A percentile compares a stretch with the other conserved stretches of the same genome.
Evolutionary conservation across 148 eudicot genomes (phyloP).

Genomic region (Talinum fruticosum): DNA sequence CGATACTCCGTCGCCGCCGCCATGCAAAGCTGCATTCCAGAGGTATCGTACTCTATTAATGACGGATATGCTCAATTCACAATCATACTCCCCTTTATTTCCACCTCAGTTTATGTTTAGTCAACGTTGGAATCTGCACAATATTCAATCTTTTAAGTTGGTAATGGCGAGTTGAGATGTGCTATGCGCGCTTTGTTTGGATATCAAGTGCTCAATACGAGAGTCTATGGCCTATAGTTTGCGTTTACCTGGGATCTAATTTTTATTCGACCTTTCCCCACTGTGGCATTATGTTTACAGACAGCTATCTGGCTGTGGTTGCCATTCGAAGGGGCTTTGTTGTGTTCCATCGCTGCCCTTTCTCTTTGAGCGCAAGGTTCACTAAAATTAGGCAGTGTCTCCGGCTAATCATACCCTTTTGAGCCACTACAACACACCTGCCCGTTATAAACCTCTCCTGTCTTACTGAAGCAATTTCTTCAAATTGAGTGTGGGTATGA

Average conservation of each 20-base stretch:
- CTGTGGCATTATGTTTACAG: background rate
- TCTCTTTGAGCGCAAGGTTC: no score
- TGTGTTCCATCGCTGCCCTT: no score
- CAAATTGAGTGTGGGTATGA: background rate
- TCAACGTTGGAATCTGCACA: no score
- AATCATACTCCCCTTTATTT: no score
- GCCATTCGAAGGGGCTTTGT: no score
- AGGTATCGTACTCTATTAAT: constrained; percentile 14
- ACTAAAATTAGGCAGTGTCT: no score
- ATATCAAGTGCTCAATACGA: background rate
- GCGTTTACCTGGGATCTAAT: background rate
- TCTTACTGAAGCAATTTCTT: background rate
- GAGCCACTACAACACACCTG: no score
- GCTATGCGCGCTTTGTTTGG: background rate
- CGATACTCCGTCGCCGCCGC: constrained; percentile 36
- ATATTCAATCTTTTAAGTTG: background rate
- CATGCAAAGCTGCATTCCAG: constrained; percentile 19
- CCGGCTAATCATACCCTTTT: no score
- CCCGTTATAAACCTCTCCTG: background rate
- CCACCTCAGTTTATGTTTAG: no score
- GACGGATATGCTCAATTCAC: no score
- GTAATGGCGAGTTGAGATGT: background rate
- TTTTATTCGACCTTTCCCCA: no score
- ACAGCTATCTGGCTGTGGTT: no score
- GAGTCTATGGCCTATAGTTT: background rate